Evolutionary conservation across 495 filamentous ascomycete species (phyloP), one percentile per base, ranked within the genome.

Genomic region (Lasiosphaeriaceae sp.): DNA sequence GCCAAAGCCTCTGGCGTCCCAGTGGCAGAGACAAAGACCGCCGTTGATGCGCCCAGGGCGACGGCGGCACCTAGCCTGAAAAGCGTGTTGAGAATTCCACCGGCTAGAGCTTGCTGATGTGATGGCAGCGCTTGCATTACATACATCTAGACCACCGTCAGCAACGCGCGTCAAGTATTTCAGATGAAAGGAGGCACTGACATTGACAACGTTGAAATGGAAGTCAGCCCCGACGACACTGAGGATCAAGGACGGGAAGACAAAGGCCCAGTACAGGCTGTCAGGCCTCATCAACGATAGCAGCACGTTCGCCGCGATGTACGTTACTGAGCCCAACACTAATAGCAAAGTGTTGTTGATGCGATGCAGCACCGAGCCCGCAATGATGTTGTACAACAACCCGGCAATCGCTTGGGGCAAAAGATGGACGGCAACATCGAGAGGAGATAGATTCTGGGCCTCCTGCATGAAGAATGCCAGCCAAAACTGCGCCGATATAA

Each of bases 121-220:
- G 71, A 71, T 5, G 81, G 81, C 11, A 86, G 69, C 0, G 70
- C 74, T 50, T 81, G 77, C 63, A 83, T 76, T 9, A 77, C 77
- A 57, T 81, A 83, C 70, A 83, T 80, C 69, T 80, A 66, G 1
- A 20, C 24, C 22, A 9, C 6, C 17, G 39, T 56, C 35, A 54
- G 19, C 11, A 41, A 17, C 17, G 26, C 26, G 26, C 26, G 26
- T 9, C n/a, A 16, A 0, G 2, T 11, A 52, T 41, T 11, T 0
- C 17, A 16, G 53, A 22, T 17, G 43, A 24, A 31, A 47, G 45
- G 34, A 21, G 31, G 8, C 20, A 67, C 77, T 67, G 48, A 83
- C 80, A 62, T 86, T 86, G 6, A 77, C 77, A 35, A 85, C 81
- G 49, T 83, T 84, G 67, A 86, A 85, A 56, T 84, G 80, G 12